Conservation (phyloP, 2,329 filamentous ascomycete species). For the Colletotrichum sp. region DNA sequence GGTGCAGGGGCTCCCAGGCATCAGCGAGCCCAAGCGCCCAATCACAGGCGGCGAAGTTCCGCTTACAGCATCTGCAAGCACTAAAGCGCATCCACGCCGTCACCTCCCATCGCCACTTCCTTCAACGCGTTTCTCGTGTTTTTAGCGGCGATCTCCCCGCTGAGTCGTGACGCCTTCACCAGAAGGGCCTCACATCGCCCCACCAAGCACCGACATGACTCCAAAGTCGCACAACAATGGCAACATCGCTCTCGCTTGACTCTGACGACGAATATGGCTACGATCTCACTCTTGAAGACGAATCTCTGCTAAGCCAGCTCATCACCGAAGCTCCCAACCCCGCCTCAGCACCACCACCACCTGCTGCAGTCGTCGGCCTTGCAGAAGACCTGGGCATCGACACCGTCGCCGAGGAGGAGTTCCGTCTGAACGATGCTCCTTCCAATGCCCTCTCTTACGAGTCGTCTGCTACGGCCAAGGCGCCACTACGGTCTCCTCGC, state of each 20-base stretch:
- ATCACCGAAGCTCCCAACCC: slow-evolving; percentile 23
- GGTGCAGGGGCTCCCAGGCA: neutral
- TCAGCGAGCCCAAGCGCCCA: neutral
- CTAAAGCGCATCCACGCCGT: neutral
- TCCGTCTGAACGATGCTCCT: slow-evolving; percentile 14
- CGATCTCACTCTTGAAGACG: slow-evolving; percentile 52
- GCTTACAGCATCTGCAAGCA: neutral
- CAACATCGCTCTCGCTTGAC: slow-evolving; percentile 24
- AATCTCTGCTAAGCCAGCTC: slow-evolving; percentile 42
- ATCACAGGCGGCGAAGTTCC: neutral
- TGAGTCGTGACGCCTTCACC: slow-evolving; percentile 9
- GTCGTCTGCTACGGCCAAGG: neutral
- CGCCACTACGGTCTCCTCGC: neutral
- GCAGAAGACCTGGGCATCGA: slow-evolving; percentile 9
- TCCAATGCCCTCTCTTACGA: slow-evolving; percentile 28
- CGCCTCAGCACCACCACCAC: neutral
- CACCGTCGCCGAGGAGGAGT: slow-evolving; percentile 1
- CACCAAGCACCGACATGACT: neutral
- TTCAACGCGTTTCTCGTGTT: neutral
- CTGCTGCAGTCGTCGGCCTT: neutral
- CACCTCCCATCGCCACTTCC: neutral
- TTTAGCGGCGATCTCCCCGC: slow-evolving; percentile 5
- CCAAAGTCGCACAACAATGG: neutral
- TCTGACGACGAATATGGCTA: slow-evolving; percentile 51
- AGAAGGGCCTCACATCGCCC: neutral